These are phyloP conservation scores for Sporisorium exsertum DNA, from an alignment of 1,284 basidiomycete genomes.

Conservation along the genomic window DNA sequence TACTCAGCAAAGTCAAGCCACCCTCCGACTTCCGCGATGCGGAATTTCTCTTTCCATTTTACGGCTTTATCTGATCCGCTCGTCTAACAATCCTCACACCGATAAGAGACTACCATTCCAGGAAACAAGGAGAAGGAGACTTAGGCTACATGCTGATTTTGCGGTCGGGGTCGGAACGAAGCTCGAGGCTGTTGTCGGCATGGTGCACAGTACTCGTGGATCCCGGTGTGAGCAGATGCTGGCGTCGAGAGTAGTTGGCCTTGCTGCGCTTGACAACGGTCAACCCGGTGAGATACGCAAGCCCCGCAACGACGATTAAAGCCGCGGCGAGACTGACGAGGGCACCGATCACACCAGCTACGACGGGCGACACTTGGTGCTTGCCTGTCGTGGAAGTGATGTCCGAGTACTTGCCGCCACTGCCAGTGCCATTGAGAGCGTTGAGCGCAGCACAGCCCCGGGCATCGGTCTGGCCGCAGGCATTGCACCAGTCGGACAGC, in stretches of 20 bases:
- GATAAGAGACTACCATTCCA: not conserved
- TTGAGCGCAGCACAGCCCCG: slow-evolving; percentile 57
- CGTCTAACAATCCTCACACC: not conserved
- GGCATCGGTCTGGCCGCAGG: slow-evolving; percentile 62
- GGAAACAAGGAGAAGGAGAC: not conserved
- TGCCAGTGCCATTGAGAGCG: slow-evolving; percentile 59
- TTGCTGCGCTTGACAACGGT: slow-evolving; percentile 36
- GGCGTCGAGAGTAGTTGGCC: slow-evolving; percentile 11
- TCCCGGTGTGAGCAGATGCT: slow-evolving; percentile 23
- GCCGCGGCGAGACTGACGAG: slow-evolving; percentile 58
- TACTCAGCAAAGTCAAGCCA: slow-evolving; percentile 15
- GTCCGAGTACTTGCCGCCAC: slow-evolving; percentile 50
- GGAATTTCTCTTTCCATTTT: not conserved
- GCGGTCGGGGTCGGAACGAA: slow-evolving; percentile 26
- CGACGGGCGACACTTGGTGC: slow-evolving; percentile 60
- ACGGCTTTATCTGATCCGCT: not conserved
- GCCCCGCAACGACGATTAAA: slow-evolving; percentile 21
- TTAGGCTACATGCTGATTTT: slow-evolving; percentile 27
- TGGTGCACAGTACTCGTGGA: slow-evolving; percentile 27
- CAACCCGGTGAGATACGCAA: slow-evolving; percentile 24
- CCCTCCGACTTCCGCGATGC: slow-evolving; percentile 11
- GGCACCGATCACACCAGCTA: slow-evolving; percentile 61
- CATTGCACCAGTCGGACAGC: slow-evolving; percentile 70
- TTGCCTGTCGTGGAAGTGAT: slow-evolving; percentile 52
- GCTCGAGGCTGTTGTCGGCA: slow-evolving; percentile 30